Percentiles rank a stretch among this genome's conserved stretches.
These are phyloP conservation scores for Camelina neglecta DNA, from an alignment of 345 rosid genomes.

Conservation along the genomic window DNA sequence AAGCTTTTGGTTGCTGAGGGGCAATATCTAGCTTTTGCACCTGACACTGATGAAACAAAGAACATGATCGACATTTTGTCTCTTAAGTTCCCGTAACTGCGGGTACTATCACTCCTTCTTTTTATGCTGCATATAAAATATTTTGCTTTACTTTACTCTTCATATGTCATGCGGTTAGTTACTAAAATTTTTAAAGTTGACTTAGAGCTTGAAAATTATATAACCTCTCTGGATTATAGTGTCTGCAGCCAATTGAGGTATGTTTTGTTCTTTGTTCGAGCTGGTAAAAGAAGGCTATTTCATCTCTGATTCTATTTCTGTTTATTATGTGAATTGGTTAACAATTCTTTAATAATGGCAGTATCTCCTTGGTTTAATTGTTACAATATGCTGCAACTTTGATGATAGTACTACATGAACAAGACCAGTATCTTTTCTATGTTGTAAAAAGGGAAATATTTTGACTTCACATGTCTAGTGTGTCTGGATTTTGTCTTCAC, in stretches of 20 bases:
- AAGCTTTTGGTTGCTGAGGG: slow-evolving; percentile 58
- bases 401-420: slow-evolving; percentile 18
- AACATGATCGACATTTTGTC: slow-evolving; percentile 80
- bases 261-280: slow-evolving; percentile 43
- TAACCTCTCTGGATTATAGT: slow-evolving; percentile 70
- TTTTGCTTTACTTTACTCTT: slow-evolving; percentile 17
- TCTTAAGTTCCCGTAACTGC: slow-evolving; percentile 73
- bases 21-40: slow-evolving; percentile 90
- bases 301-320: slow-evolving; percentile 5
- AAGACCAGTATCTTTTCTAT: slow-evolving; percentile 3
- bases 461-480: not conserved
- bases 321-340: slow-evolving; percentile 18
- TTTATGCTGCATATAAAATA: not conserved
- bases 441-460: not conserved
- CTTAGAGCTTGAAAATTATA: slow-evolving; percentile 74
- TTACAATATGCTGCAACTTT: slow-evolving; percentile 24
- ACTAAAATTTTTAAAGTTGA: slow-evolving; percentile 76
- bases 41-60: slow-evolving; percentile 79
- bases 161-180: slow-evolving; percentile 38
- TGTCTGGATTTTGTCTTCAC: slow-evolving; percentile 21
- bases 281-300: slow-evolving; percentile 28
- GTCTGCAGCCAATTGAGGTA: slow-evolving; percentile 61
- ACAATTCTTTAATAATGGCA: slow-evolving; percentile 1
- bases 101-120: slow-evolving; percentile 50
- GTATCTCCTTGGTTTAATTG: slow-evolving; percentile 8